phyloP scores from a whole-genome alignment of 352 stramenopile genomes.

The Globisporangium yorkense region DNA sequence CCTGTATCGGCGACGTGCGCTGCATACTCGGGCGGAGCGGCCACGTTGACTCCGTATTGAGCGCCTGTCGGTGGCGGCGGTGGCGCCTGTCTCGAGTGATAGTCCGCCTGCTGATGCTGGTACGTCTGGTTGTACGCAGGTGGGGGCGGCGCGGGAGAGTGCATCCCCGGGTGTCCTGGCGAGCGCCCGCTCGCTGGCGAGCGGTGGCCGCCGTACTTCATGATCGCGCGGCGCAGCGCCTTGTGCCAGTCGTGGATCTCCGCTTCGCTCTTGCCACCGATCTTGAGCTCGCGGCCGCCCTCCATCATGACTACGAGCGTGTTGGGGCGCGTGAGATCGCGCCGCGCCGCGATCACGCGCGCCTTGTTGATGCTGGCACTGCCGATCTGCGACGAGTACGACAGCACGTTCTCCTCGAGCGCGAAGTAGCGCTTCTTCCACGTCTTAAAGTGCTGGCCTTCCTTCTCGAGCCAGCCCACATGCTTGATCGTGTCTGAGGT shows the following conservation, averaged over 20 bases:
- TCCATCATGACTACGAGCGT: slow-evolving; percentile 62
- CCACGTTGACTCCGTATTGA: not conserved
- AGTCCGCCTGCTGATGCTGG: not conserved
- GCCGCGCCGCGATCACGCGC: slow-evolving; percentile 45
- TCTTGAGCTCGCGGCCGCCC: slow-evolving; percentile 55
- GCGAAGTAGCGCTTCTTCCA: slow-evolving; percentile 82
- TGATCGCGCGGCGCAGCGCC: slow-evolving; percentile 35
- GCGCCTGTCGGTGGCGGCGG: not conserved
- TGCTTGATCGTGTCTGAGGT: slow-evolving; percentile 31
- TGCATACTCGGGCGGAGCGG: slow-evolving; percentile 3
- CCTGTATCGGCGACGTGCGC: not conserved
- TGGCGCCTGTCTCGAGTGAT: not conserved
- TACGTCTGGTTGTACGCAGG: not conserved
- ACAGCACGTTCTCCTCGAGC: slow-evolving; percentile 49
- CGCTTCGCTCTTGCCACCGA: slow-evolving; percentile 52
- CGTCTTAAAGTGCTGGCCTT: slow-evolving; percentile 69
- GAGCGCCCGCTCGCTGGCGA: slow-evolving; percentile 15
- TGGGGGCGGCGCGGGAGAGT: slow-evolving; percentile 2
- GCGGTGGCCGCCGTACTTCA: slow-evolving; percentile 28
- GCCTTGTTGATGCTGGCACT: slow-evolving; percentile 39
- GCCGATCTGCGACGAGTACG: slow-evolving; percentile 54
- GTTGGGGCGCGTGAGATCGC: slow-evolving; percentile 50
- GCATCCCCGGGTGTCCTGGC: not conserved
- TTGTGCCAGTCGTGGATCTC: slow-evolving; percentile 74
- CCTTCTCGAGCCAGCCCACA: slow-evolving; percentile 78